Evolutionary conservation across 2,329 filamentous ascomycete genomes (phyloP).

Genomic region (Aspergillus hiratsukae): DNA sequence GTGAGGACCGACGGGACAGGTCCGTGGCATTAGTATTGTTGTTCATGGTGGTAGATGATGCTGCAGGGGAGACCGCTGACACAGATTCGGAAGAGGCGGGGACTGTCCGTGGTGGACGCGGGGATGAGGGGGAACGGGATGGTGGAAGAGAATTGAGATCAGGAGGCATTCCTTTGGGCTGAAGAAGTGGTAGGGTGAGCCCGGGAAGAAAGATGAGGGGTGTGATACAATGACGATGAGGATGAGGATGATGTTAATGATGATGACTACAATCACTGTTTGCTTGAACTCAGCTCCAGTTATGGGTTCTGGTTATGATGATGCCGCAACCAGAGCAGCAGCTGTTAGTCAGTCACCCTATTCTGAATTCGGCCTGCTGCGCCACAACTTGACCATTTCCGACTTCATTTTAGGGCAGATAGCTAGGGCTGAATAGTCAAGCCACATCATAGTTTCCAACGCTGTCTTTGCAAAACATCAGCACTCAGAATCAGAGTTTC

Average conservation of each 20-base stretch:
- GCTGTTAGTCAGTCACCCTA: neutral
- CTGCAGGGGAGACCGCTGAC: slow-evolving; percentile 42
- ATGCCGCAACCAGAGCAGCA: slow-evolving; percentile 1
- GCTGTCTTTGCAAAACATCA: neutral
- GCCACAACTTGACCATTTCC: neutral
- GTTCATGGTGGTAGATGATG: slow-evolving; percentile 27
- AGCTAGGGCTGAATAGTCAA: neutral
- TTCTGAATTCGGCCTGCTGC: neutral
- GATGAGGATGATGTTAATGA: neutral
- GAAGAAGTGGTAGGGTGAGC: neutral
- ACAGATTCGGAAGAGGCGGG: slow-evolving; percentile 55
- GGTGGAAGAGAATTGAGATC: slow-evolving; percentile 68
- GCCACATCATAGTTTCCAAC: neutral
- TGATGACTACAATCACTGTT: neutral
- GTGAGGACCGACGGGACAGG: slow-evolving; percentile 42
- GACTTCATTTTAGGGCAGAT: neutral
- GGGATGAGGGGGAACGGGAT: slow-evolving; percentile 46
- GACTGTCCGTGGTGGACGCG: slow-evolving; percentile 29
- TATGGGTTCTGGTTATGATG: neutral
- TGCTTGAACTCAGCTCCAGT: neutral
- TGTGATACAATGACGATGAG: neutral
- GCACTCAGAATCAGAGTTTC: neutral
- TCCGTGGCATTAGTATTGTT: slow-evolving; percentile 73
- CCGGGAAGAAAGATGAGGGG: neutral
- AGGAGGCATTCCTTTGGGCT: slow-evolving; percentile 55